Evolutionary conservation across 805 yeast species (phyloP), one percentile per base, ranked within the genome.

Genomic region (Barnettozyma californica): DNA sequence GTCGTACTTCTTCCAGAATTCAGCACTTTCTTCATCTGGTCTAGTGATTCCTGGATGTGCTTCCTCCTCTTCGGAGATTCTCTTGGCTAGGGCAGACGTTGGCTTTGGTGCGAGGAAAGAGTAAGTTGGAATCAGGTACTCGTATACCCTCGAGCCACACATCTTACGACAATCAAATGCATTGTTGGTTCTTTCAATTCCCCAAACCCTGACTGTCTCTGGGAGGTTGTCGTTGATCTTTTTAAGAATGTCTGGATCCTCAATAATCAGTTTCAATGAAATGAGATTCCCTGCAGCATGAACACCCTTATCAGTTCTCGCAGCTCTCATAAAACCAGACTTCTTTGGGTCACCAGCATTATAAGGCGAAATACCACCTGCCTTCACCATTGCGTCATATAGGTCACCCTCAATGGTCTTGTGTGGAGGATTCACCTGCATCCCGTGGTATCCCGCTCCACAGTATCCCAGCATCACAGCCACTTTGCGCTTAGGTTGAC

Each of bases 251-350:
- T 88, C 84, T 13, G 75, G 80, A 59, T 91, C 96, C 62, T 89
- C 96, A 46, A 88, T 75, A 58, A 88, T 87, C 74, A 91, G 68
- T 64, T 91, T 91, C 57, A 86, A 71, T 14, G 95, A 84, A 40
- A 92, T 78, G 20, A 90, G 89, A 64, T 91, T 91, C 26, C 97
- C 97, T 2, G 97, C 96, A 11, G 98, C 97, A 68, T 91, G 98
- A 21, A 91, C 98, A 52, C 97, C 98, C 67, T 92, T 92, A 66
- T 91, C 98, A 4, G 92, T 85, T 69, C 92, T 75, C 5, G 92
- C 92, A 45, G 91, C 88, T 66, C 94, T 75, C 87, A 83, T 84
- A 62, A 92, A 87, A 0, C 94, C 90, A 46, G 82, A 79, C 63
- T 91, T 91, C 63, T 88, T 90, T 59, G 91, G 79, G 63, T 92